phyloP scores from a whole-genome alignment of 192 early-diverging fungal species.

The Backusella macrospora region DNA sequence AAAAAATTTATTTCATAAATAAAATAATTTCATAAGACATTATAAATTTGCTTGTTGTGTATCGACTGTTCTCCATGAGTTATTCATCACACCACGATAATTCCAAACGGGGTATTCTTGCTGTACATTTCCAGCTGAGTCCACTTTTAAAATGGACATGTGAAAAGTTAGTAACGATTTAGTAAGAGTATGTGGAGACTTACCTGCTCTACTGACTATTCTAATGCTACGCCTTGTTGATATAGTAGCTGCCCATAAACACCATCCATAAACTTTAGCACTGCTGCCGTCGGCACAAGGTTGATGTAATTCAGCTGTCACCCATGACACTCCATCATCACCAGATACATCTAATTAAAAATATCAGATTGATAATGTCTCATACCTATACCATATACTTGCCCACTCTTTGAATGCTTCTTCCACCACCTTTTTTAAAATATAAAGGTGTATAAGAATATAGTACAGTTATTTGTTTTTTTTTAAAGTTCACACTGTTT shows the following conservation, averaged over 20 bases:
- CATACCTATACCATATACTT: conserved; percentile 38
- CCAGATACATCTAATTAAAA: conserved; percentile 66
- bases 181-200: neutral
- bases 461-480: neutral
- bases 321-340: conserved; percentile 87
- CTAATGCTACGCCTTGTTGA: conserved; percentile 47
- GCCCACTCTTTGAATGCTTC: conserved; percentile 73
- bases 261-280: conserved; percentile 80
- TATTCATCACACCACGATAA: conserved; percentile 82
- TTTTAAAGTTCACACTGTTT: neutral
- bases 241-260: conserved; percentile 74
- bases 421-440: conserved; percentile 65
- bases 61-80: conserved; percentile 54
- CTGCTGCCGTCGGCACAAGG: conserved; percentile 41
- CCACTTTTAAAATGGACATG: conserved; percentile 43
- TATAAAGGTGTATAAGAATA: neutral
- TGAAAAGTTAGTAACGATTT: neutral
- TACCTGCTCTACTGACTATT: conserved; percentile 82
- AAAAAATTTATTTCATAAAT: conserved; percentile 16
- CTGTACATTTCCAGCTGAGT: conserved; percentile 86
- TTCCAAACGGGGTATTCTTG: conserved; percentile 79
- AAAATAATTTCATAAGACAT: neutral
- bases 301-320: conserved; percentile 64
- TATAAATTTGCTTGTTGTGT: conserved; percentile 7
- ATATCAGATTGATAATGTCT: neutral